phyloP scores from a whole-genome alignment of 352 stramenopile species.

The Pythium angustatum region DNA sequence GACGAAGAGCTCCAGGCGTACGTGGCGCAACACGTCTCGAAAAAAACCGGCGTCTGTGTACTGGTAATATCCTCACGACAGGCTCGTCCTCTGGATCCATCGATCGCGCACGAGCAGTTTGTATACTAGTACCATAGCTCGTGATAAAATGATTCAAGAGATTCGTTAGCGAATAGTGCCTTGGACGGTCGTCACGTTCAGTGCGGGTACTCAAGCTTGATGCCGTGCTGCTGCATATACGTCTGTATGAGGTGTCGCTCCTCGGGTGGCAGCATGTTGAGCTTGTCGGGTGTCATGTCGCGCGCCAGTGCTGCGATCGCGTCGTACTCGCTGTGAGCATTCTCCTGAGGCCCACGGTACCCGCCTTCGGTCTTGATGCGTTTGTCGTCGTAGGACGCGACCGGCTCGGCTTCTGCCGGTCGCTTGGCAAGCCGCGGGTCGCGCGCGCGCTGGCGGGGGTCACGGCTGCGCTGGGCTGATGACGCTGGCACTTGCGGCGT shows the following conservation, averaged over 20 bases:
- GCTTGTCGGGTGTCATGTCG: conserved; percentile 81
- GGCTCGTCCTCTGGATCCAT: no score
- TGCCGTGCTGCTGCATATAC: conserved; percentile 86
- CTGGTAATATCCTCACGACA: no score
- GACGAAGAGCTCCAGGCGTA: no score
- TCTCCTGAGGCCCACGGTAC: neutral
- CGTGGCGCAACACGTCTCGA: no score
- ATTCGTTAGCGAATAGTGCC: neutral
- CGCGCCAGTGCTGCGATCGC: conserved; percentile 69
- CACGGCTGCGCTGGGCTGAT: conserved; percentile 36
- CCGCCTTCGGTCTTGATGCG: conserved; percentile 34
- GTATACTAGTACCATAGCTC: no score
- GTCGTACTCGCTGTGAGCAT: conserved; percentile 45
- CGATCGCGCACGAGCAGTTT: no score
- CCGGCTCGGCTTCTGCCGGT: conserved; percentile 13
- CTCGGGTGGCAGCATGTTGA: conserved; percentile 75
- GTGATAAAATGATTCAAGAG: neutral
- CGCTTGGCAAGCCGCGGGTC: conserved; percentile 62
- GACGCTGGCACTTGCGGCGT: conserved; percentile 19
- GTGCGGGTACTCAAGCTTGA: conserved; percentile 30
- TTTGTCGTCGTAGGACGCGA: conserved; percentile 23
- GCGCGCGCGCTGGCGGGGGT: conserved; percentile 48
- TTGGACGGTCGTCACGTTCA: neutral
- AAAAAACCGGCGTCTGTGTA: no score
- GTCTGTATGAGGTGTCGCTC: conserved; percentile 74